Evolutionary conservation across 2,329 filamentous ascomycete genomes (phyloP).

Genomic region (Truncatella angustata): DNA sequence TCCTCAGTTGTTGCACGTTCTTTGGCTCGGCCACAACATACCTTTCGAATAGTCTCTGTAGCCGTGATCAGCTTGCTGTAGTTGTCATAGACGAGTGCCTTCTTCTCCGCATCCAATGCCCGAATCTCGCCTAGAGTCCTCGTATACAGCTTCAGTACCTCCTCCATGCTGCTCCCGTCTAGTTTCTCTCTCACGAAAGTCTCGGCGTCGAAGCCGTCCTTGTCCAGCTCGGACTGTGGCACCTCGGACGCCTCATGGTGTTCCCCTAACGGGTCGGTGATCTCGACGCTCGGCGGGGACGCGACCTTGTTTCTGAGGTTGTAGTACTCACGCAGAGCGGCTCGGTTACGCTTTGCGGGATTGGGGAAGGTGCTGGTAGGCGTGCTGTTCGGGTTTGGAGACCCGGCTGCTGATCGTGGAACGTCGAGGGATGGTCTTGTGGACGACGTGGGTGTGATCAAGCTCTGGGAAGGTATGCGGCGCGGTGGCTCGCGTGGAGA

Average conservation of each 20-base stretch:
- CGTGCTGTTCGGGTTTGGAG: slow-evolving; percentile 43
- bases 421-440: slow-evolving; percentile 71
- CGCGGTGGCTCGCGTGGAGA: slow-evolving; percentile 60
- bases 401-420: slow-evolving; percentile 58
- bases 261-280: slow-evolving; percentile 37
- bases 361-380: slow-evolving; percentile 18
- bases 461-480: slow-evolving; percentile 47
- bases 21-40: slow-evolving; percentile 33
- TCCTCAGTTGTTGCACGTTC: background rate
- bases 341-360: slow-evolving; percentile 64
- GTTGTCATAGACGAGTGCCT: slow-evolving; percentile 96
- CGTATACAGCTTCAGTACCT: slow-evolving; percentile 69
- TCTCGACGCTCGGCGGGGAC: slow-evolving; percentile 40
- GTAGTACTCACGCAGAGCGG: slow-evolving; percentile 92
- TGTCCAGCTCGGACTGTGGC: slow-evolving; percentile 70
- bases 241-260: slow-evolving; percentile 51
- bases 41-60: slow-evolving; percentile 89
- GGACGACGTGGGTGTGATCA: slow-evolving; percentile 70
- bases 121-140: slow-evolving; percentile 76
- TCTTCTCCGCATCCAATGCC: slow-evolving; percentile 91
- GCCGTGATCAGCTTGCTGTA: slow-evolving; percentile 96
- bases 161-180: slow-evolving; percentile 61
- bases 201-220: slow-evolving; percentile 68
- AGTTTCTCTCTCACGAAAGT: slow-evolving; percentile 64
- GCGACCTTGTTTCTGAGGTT: slow-evolving; percentile 61